These are phyloP conservation scores for Sporothrix luriei DNA, from an alignment of 2,329 filamentous ascomycete species.

Conservation along the genomic window DNA sequence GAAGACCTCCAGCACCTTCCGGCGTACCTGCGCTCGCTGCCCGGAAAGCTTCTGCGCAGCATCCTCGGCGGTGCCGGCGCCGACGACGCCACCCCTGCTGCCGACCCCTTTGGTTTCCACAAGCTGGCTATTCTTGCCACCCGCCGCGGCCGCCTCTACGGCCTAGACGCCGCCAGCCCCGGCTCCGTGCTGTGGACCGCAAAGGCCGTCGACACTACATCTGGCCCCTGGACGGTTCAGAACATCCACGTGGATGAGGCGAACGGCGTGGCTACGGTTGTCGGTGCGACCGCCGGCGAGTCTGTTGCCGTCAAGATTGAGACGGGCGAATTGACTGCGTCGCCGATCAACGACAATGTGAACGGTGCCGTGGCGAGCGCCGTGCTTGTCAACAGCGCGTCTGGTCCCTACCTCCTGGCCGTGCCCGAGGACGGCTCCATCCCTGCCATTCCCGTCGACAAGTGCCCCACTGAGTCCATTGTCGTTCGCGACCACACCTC, in stretches of 20 bases:
- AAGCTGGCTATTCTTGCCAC: slow-evolving; percentile 83
- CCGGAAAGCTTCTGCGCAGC: slow-evolving; percentile 66
- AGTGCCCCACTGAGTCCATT: slow-evolving; percentile 56
- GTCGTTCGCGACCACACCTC: slow-evolving; percentile 51
- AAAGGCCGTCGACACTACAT: slow-evolving; percentile 61
- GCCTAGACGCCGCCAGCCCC: slow-evolving; percentile 73
- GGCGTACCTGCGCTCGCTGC: slow-evolving; percentile 69
- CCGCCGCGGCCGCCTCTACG: slow-evolving; percentile 74
- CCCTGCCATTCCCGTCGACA: slow-evolving; percentile 50
- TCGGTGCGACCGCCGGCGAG: slow-evolving; percentile 61
- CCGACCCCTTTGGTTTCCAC: slow-evolving; percentile 74
- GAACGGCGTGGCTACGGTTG: slow-evolving; percentile 59
- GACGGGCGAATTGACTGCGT: slow-evolving; percentile 53
- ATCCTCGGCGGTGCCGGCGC: slow-evolving; percentile 59
- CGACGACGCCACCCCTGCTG: slow-evolving; percentile 41
- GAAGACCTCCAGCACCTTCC: slow-evolving; percentile 77
- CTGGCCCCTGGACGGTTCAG: slow-evolving; percentile 65
- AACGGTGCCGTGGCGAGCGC: slow-evolving; percentile 49
- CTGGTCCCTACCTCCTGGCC: slow-evolving; percentile 58
- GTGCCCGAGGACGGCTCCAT: slow-evolving; percentile 56
- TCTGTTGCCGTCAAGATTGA: slow-evolving; percentile 59
- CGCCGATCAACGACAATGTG: slow-evolving; percentile 45
- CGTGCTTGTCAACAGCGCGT: slow-evolving; percentile 55
- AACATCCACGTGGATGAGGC: slow-evolving; percentile 65
- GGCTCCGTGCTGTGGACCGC: slow-evolving; percentile 77